phyloP scores from a whole-genome alignment of 2,329 filamentous ascomycete genomes.

The Mariannaea elegans region DNA sequence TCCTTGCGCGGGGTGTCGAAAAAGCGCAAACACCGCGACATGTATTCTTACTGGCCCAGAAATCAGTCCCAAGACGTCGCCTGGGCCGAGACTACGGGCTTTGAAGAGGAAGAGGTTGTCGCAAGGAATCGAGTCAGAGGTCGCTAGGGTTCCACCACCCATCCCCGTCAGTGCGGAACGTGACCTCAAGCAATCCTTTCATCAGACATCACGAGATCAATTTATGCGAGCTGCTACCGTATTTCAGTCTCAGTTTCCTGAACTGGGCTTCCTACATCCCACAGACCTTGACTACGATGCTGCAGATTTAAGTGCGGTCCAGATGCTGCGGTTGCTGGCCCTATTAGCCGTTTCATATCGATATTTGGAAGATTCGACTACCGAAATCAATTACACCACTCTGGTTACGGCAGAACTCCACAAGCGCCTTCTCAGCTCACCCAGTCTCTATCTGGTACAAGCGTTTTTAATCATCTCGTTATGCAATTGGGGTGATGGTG shows the following conservation, averaged over 20 bases:
- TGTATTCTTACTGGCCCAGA: conserved; percentile 32
- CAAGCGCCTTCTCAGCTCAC: conserved; percentile 22
- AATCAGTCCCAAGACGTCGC: not conserved
- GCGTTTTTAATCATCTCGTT: conserved; percentile 32
- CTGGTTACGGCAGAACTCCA: conserved; percentile 28
- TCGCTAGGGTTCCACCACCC: not conserved
- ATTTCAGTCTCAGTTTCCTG: conserved; percentile 36
- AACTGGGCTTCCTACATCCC: conserved; percentile 36
- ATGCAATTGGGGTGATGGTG: conserved; percentile 38
- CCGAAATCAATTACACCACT: not conserved
- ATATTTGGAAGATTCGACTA: not conserved
- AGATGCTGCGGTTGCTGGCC: conserved; percentile 30
- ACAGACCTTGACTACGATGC: conserved; percentile 34
- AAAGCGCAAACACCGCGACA: conserved; percentile 24
- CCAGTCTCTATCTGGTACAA: conserved; percentile 30
- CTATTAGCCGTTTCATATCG: conserved; percentile 28
- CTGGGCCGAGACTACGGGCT: conserved; percentile 3
- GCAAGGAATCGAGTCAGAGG: no score
- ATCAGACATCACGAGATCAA: not conserved
- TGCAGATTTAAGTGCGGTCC: conserved; percentile 1
- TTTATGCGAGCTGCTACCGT: conserved; percentile 25
- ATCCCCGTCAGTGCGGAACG: no score
- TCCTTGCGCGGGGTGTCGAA: conserved; percentile 35
- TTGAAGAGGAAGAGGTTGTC: conserved; percentile 21
- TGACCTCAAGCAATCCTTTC: conserved; percentile 22